phyloP scores from a whole-genome alignment of 768 basidiomycete species.

The Pleurotus giganteus region DNA sequence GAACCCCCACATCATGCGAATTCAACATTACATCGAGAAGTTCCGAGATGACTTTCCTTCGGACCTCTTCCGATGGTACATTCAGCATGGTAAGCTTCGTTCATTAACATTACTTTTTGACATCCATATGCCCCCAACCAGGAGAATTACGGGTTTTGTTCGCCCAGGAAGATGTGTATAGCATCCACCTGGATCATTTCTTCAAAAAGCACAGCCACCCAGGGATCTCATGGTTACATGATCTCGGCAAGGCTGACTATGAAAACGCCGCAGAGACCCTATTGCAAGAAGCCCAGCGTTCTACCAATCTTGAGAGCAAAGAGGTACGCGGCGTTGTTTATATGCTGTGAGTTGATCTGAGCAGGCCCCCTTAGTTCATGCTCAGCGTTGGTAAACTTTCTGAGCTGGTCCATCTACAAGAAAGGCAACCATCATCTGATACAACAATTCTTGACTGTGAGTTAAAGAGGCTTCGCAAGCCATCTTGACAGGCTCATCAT shows the following conservation, averaged over 20 bases:
- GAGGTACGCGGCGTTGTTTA: conserved; percentile 53
- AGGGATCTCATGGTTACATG: conserved; percentile 83
- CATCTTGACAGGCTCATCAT: conserved; percentile 7
- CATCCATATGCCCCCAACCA: conserved; percentile 24
- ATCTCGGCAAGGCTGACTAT: conserved; percentile 69
- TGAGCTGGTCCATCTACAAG: conserved; percentile 77
- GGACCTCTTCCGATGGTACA: conserved; percentile 92
- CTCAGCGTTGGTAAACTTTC: conserved; percentile 89
- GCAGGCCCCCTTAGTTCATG: conserved; percentile 59
- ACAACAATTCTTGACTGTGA: conserved; percentile 57
- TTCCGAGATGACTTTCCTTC: conserved; percentile 83
- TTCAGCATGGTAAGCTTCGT: conserved; percentile 68
- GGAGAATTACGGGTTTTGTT: conserved; percentile 84
- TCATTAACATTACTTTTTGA: not conserved
- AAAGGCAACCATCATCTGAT: conserved; percentile 42
- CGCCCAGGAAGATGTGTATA: conserved; percentile 64
- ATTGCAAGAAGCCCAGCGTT: conserved; percentile 55
- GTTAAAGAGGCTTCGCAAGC: conserved; percentile 13
- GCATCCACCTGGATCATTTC: conserved; percentile 66
- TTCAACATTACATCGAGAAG: conserved; percentile 70
- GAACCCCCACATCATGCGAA: conserved; percentile 61
- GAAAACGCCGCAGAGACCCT: conserved; percentile 64
- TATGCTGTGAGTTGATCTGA: not conserved
- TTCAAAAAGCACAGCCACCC: conserved; percentile 60
- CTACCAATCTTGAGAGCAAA: conserved; percentile 62